Conservation (phyloP, 2,329 filamentous ascomycete genomes). For the Blastomyces silverae region DNA sequence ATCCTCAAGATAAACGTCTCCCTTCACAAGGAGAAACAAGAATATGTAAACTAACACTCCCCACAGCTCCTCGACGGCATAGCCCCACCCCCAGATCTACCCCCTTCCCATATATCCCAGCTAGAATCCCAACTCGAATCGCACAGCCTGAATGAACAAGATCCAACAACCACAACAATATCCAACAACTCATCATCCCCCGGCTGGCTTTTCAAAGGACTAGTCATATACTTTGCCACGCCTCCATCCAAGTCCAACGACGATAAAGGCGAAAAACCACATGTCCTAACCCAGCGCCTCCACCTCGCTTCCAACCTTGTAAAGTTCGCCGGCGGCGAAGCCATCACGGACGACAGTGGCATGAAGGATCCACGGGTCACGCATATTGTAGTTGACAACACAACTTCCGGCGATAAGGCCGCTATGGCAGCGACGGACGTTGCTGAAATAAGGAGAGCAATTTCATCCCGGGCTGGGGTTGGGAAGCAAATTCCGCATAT, state of each 20-base stretch:
- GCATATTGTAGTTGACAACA: conserved; percentile 60
- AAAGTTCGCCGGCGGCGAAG: conserved; percentile 60
- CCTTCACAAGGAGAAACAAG: background rate
- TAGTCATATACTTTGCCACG: conserved; percentile 40
- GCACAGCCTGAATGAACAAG: background rate
- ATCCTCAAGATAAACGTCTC: background rate
- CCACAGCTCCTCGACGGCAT: conserved; percentile 40
- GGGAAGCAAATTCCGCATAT: conserved; percentile 56
- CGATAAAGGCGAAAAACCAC: background rate
- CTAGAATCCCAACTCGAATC: conserved; percentile 30
- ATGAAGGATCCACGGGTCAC: conserved; percentile 55
- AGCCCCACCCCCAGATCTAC: conserved; percentile 24
- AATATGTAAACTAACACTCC: background rate
- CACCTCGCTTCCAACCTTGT: conserved; percentile 53
- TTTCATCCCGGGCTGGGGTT: conserved; percentile 28
- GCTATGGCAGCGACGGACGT: conserved; percentile 44
- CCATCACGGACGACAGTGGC: conserved; percentile 36
- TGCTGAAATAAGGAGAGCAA: conserved; percentile 28
- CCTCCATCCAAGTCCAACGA: conserved; percentile 11
- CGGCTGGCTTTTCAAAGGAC: conserved; percentile 47
- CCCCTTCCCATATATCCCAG: conserved; percentile 38
- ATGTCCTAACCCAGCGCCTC: conserved; percentile 26
- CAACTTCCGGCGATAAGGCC: conserved; percentile 39
- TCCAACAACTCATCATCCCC: conserved; percentile 31
- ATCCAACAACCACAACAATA: conserved; percentile 15